Conservation (phyloP, 805 yeast species). For the Kuraishia capsulata region DNA sequence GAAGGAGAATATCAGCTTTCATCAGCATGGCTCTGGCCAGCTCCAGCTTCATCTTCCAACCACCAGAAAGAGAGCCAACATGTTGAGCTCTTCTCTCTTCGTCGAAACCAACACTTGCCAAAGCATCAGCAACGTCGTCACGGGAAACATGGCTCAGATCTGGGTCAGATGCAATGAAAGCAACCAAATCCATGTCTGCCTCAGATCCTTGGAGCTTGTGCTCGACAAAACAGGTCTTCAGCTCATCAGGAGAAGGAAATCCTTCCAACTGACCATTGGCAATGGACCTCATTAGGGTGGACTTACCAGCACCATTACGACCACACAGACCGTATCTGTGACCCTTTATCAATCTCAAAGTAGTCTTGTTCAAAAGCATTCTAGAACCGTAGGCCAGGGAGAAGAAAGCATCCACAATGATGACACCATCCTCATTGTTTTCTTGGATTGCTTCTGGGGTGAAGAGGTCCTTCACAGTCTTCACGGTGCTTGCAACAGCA, state of each 20-base stretch:
- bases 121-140: conserved; percentile 67
- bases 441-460: conserved; percentile 45
- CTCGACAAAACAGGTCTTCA: conserved; percentile 94
- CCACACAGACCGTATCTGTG: conserved; percentile 98
- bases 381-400: conserved; percentile 96
- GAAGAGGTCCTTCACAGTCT: conserved; percentile 44
- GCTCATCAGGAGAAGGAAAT: conserved; percentile 80
- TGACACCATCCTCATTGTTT: conserved; percentile 72
- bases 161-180: conserved; percentile 84
- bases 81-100: conserved; percentile 83
- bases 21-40: conserved; percentile 98
- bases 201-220: conserved; percentile 94
- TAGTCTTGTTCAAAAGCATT: conserved; percentile 92
- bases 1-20: conserved; percentile 89
- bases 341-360: conserved; percentile 79
- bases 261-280: conserved; percentile 97
- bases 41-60: conserved; percentile 99
- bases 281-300: conserved; percentile 94
- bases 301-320: conserved; percentile 98
- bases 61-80: conserved; percentile 94
- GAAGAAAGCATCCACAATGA: conserved; percentile 88
- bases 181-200: conserved; percentile 80
- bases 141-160: conserved; percentile 57
- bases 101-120: conserved; percentile 83
- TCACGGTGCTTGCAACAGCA: conserved; percentile 35